Conservation (phyloP, 169 alveolate genomes). For the Amoebophrya sp. region DNA sequence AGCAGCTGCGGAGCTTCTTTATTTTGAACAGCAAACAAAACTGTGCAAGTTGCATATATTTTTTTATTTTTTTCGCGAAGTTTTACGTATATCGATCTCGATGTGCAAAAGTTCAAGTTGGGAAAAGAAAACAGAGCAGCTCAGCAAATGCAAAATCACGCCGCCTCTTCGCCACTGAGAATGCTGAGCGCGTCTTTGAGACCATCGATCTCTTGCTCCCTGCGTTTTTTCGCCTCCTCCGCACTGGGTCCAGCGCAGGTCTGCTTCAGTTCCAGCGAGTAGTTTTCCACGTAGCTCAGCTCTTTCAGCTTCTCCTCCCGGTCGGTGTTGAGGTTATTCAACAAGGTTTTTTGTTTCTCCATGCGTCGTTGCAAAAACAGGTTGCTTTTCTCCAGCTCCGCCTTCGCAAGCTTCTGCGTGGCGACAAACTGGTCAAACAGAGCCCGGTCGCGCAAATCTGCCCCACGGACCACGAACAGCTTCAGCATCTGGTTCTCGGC, state of each 20-base stretch:
- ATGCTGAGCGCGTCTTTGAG: background rate
- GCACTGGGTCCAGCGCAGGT: background rate
- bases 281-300: background rate
- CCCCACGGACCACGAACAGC: conserved; percentile 17
- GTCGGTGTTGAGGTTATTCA: background rate
- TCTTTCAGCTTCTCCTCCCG: background rate
- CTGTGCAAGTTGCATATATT: too few relatives aligned
- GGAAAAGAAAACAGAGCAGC: too few relatives aligned
- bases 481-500: conserved; percentile 16
- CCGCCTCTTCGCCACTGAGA: background rate
- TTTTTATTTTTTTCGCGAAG: too few relatives aligned
- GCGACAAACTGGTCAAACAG: background rate
- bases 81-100: too few relatives aligned
- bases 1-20: too few relatives aligned
- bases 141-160: too few relatives aligned
- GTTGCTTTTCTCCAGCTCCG: background rate
- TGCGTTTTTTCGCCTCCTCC: background rate
- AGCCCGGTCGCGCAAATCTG: background rate
- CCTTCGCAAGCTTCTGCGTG: background rate
- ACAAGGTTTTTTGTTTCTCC: background rate
- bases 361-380: background rate
- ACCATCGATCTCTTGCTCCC: background rate
- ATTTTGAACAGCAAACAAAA: too few relatives aligned
- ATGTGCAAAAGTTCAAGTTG: too few relatives aligned
- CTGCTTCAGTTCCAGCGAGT: background rate